phyloP scores from a whole-genome alignment of 2,329 filamentous ascomycete species.

The Chaetothyriales sp. region DNA sequence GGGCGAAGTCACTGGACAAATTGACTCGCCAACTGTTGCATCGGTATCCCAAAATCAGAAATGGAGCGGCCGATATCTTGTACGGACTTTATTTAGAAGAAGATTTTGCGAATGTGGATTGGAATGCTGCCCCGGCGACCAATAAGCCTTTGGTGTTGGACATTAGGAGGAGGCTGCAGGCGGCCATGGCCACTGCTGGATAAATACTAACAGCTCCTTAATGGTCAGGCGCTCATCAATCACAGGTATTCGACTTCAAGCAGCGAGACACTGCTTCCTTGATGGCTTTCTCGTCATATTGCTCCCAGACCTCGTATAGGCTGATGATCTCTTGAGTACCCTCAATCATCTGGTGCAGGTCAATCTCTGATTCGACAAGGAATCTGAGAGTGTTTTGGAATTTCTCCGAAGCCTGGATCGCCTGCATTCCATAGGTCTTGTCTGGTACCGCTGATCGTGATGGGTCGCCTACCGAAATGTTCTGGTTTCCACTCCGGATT shows the following conservation, averaged over 20 bases:
- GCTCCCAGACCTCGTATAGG: slow-evolving; percentile 65
- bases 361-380: slow-evolving; percentile 73
- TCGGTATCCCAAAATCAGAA: slow-evolving; percentile 17
- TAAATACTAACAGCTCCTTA: background rate
- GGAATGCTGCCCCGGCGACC: slow-evolving; percentile 9
- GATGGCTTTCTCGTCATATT: slow-evolving; percentile 50
- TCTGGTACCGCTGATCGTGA: slow-evolving; percentile 4
- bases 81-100: slow-evolving; percentile 11
- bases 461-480: slow-evolving; percentile 8
- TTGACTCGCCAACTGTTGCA: slow-evolving; percentile 15
- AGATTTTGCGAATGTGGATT: slow-evolving; percentile 12
- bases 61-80: slow-evolving; percentile 14
- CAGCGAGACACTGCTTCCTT: slow-evolving; percentile 51
- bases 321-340: slow-evolving; percentile 85
- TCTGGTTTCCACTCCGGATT: background rate
- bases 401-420: slow-evolving; percentile 35
- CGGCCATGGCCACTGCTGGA: slow-evolving; percentile 1
- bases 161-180: slow-evolving; percentile 12
- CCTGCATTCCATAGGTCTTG: slow-evolving; percentile 6
- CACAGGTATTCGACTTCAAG: slow-evolving; percentile 45
- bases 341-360: slow-evolving; percentile 73
- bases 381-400: slow-evolving; percentile 61
- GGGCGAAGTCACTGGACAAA: slow-evolving; percentile 10
- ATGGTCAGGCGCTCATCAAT: slow-evolving; percentile 32
- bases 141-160: slow-evolving; percentile 15